Evolutionary conservation across 1,139 yeast species (phyloP), one percentile per base, ranked within the genome.

Genomic region (Yamadazyma membranifaciens): DNA sequence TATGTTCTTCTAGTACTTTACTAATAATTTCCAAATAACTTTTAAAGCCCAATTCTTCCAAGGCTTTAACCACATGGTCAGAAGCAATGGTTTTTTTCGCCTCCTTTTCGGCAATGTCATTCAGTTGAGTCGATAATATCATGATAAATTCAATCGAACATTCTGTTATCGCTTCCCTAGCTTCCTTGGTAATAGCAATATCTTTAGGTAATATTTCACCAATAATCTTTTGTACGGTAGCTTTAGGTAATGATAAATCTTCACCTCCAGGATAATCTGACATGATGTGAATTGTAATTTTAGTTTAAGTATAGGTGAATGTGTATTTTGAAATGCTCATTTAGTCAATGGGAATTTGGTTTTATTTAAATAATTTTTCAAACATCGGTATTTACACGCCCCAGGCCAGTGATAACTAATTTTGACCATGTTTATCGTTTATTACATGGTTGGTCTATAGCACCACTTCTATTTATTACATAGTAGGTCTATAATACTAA

Each of bases 21-120:
- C 87, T 86, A 39, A 92, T 80, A 13, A 88, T 83, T 33, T 85
- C 94, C 39, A 92, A 73, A 59, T 92, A 92, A 48, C 86, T 89
- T 40, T 76, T 78, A 62, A 89, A 92, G 34, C 96, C 99, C 46
- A 92, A 72, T 54, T 87, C 96, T 48, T 81, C 84, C 38, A 92
- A 70, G 1, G 98, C 98, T 57, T 84, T 86, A 46, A 92, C 78
- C 36, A 92, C 98, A 61, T 92, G 99, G 59, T 92, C 98, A 1
- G 96, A 85, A 1, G 97, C 96, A 40, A 92, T 92, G 7, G 99
- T 92, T 64, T 92, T 94, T 63, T 92, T 92, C 39, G 95, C 84
- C 58, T 92, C 98, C 55, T 86, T 86, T 56, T 92, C 98, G 1
- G 98, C 98, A 50, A 92, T 88, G 50, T 94, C 98, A 57, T 94